phyloP scores from a whole-genome alignment of 805 yeast genomes.

The Kluyveromyces dobzhanskii region DNA sequence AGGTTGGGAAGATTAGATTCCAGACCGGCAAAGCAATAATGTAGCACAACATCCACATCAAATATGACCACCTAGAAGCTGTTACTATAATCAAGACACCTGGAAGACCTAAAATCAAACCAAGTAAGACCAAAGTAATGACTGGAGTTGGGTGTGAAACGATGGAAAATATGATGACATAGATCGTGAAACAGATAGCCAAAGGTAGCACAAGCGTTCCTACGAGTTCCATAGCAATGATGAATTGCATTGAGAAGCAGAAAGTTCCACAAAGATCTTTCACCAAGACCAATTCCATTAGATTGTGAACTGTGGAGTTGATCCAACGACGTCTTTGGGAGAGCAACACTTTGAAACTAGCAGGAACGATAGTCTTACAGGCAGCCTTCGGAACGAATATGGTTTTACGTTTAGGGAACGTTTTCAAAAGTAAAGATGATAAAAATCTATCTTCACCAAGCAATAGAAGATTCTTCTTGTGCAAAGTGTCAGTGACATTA shows the following conservation, averaged over 20 bases:
- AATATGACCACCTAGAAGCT: slow-evolving; percentile 61
- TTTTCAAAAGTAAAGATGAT: slow-evolving; percentile 75
- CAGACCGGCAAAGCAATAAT: slow-evolving; percentile 81
- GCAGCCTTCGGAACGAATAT: slow-evolving; percentile 84
- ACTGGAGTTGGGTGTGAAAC: slow-evolving; percentile 69
- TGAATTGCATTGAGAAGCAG: slow-evolving; percentile 92
- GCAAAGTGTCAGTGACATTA: slow-evolving; percentile 75
- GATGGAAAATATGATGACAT: slow-evolving; percentile 65
- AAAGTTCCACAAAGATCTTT: slow-evolving; percentile 89
- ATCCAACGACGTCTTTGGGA: slow-evolving; percentile 97
- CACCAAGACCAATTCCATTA: slow-evolving; percentile 78
- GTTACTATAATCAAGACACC: slow-evolving; percentile 75
- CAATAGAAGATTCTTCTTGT: slow-evolving; percentile 73
- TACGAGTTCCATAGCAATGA: slow-evolving; percentile 70
- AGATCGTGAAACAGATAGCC: slow-evolving; percentile 74
- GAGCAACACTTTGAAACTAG: slow-evolving; percentile 62
- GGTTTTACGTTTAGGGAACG: slow-evolving; percentile 85
- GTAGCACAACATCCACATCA: slow-evolving; percentile 74
- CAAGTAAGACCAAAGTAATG: slow-evolving; percentile 68
- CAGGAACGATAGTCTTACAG: slow-evolving; percentile 88
- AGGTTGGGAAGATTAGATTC: slow-evolving; percentile 81
- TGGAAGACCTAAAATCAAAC: slow-evolving; percentile 75
- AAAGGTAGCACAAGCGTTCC: slow-evolving; percentile 88
- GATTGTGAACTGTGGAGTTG: slow-evolving; percentile 87
- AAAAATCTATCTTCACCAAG: slow-evolving; percentile 88